Percentiles rank a stretch among this genome's conserved stretches.
These are phyloP conservation scores for Ascobolus immersus DNA, from an alignment of 495 filamentous ascomycete species.

Conservation along the genomic window DNA sequence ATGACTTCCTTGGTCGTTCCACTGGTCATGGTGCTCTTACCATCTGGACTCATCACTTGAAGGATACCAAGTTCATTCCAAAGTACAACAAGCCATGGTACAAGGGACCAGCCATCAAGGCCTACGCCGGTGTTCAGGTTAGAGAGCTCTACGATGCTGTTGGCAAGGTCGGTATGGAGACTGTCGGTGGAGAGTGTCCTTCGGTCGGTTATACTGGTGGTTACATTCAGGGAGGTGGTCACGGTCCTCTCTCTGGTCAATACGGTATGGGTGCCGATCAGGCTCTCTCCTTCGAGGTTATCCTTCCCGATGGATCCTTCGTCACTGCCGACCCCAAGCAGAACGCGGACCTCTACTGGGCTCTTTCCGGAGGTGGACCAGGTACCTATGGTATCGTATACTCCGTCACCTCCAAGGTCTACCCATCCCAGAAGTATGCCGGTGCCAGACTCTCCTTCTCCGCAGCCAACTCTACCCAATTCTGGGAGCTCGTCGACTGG, in stretches of 20 bases:
- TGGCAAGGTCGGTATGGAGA: constrained; percentile 22
- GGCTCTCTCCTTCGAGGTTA: constrained; percentile 28
- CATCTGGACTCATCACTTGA: constrained; percentile 26
- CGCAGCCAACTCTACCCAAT: constrained; percentile 8
- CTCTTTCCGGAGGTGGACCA: constrained; percentile 21
- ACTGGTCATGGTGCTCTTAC: constrained; percentile 21
- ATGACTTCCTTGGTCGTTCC: constrained; percentile 15
- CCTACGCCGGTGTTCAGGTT: constrained; percentile 32
- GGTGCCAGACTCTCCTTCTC: constrained; percentile 20
- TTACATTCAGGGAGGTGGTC: constrained; percentile 34
- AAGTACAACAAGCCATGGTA: constrained; percentile 14
- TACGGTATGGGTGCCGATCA: constrained; percentile 34
- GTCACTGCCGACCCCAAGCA: constrained; percentile 24
- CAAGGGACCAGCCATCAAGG: constrained; percentile 26
- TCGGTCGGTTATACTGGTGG: constrained; percentile 26
- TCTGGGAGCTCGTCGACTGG: constrained; percentile 17
- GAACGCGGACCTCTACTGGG: constrained; percentile 37
- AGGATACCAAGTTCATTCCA: constrained; percentile 16
- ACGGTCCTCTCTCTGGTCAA: constrained; percentile 24
- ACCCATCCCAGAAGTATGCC: too few relatives aligned
- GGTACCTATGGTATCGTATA: constrained; percentile 21
- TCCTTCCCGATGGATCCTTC: constrained; percentile 29
- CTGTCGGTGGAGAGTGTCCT: constrained; percentile 28
- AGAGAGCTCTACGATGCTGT: constrained; percentile 25
- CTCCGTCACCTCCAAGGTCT: constrained; percentile 18